phyloP scores from a whole-genome alignment of 345 rosid genomes.

The Arabidopsis suecica region DNA sequence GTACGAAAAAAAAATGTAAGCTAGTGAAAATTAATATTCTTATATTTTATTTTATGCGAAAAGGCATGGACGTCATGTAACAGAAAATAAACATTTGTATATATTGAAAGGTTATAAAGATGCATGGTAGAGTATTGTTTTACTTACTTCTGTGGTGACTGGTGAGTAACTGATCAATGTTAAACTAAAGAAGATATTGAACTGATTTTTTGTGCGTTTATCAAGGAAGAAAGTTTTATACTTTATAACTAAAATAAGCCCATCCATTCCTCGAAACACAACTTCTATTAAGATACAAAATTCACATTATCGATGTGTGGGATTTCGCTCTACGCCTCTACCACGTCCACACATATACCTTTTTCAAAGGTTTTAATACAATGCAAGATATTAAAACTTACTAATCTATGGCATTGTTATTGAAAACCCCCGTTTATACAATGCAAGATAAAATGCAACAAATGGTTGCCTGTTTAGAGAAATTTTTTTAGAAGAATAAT shows the following conservation, averaged over 20 bases:
- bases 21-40: neutral
- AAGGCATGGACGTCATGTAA: conserved; percentile 2
- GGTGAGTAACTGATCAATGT: neutral
- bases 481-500: no score
- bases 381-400: no score
- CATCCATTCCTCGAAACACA: conserved; percentile 40
- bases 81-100: neutral
- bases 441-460: no score
- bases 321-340: conserved; percentile 22
- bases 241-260: conserved; percentile 22
- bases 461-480: no score
- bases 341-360: conserved; percentile 35
- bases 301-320: conserved; percentile 36
- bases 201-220: conserved; percentile 20
- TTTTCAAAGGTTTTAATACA: neutral
- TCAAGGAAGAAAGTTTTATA: conserved; percentile 22
- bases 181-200: conserved; percentile 22
- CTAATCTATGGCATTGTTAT: neutral
- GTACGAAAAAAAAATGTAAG: neutral
- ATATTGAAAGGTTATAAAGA: neutral
- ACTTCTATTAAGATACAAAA: neutral
- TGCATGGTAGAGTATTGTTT: neutral
- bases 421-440: neutral
- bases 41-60: neutral
- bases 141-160: neutral